Evolutionary conservation across 331 rosid species (phyloP), one percentile per base, ranked within the genome.

Genomic region (Saraca asoca): DNA sequence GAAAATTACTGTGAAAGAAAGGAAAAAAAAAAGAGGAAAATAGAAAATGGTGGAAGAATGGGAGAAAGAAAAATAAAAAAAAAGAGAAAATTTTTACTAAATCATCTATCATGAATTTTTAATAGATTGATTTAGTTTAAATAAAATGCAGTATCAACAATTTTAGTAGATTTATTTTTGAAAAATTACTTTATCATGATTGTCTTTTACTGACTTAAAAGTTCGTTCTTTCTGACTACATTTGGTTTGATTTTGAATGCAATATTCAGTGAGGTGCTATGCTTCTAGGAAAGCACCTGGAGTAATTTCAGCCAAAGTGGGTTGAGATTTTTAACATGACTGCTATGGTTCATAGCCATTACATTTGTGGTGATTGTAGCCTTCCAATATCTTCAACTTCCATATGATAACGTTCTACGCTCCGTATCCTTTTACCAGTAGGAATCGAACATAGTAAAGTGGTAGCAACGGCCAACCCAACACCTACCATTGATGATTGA

Each of bases 371-470:
- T 63, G 69, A 54, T 88, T 62, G 49, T 81, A 11, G 79, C 76
- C 7, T 72, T 85, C 39, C 88, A 78, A 66, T 84, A 55, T 78
- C 60, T 87, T 9, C 87, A 88, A 54, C 78, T 83, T 58, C 91
- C 91, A 2, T 81, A 79, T 16, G 75, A 79, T 41, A 63, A 42
- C 69, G 39, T 68, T 71, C 44, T 78, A 37, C 51, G 57, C 13
- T 60, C 81, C 54, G 55, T 76, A 48, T 63, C 78, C 64, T n/a
- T 71, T 84, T 41, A 16, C 80, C 29, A 49, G 20, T 60, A 82
- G 70, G 10, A 33, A 19, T 29, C 62, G 77, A 46, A 2, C 61
- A 37, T 51, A 49, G 2, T 67, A 20, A 59, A 76, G 77, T 24
- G 74, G 51, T 71, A 37, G 52, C 51, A n/a, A n/a, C n/a, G n/a